Base-by-base conservation (phyloP, 1,139 yeast species). In the Yamadazyma dushanensis region DNA sequence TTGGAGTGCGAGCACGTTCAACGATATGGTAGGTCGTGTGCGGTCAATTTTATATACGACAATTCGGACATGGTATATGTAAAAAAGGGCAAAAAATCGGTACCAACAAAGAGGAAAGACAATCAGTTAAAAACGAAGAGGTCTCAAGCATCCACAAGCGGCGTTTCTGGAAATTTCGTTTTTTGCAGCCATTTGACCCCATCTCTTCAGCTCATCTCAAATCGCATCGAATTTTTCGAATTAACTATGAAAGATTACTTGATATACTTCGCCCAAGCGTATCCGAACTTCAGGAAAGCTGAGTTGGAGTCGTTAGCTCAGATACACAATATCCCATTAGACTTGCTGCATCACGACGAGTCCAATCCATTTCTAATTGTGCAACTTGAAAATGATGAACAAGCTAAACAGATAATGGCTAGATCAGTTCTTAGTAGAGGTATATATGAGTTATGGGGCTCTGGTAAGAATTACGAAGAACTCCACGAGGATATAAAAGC, bases 291-390 rank as follows among this genome's bases (percentile, higher is more conserved):
- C 60, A 72, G 98, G 35, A 58, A 62, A 32, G 87, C 96, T 0
- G 98, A 92, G 58, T 63, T 92, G 28, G 89, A 84, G 52, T 84
- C 97, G 0, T 60, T 92, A 33, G 97, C 97, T 0, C 79, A 75
- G 29, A 57, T 83, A 36, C 62, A 77, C 45, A 62, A 63, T 11
- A 64, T 92, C 5, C 26, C 59, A 1, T 70, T 85, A 5, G 92
- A 88, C 54, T 63, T 89, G 35, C 61, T 77, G 11, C 54, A 56
- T 11, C 90, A 88, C 53, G 66, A 70, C 39, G 80, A 73, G 32
- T 61, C 66, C 7, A 68, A 67, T 22, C 98, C 98, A 1, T 90
- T 88, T 53, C 53, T 90, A 44, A 63, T 78, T 4, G 82, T 90
- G 1, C 72, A 78, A 18, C 62, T 92, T 28, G 75, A 75, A 19